These are phyloP conservation scores for Solanum medicagineum DNA, from an alignment of 257 asterid species.

Conservation along the genomic window DNA sequence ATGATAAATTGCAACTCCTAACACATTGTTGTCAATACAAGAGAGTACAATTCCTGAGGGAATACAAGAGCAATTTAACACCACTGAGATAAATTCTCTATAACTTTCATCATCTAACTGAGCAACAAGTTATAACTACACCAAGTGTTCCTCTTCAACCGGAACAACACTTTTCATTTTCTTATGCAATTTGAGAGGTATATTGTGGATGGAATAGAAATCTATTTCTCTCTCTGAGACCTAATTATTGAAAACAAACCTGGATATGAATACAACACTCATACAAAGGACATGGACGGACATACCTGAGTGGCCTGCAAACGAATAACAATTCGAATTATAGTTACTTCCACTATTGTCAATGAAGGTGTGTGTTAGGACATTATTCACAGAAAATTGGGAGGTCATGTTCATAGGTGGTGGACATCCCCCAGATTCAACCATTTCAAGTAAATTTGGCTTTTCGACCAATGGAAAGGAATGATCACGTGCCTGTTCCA, in stretches of 20 bases:
- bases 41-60: background rate
- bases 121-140: background rate
- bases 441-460: conserved; percentile 29
- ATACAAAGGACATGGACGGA: background rate
- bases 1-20: background rate
- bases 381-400: conserved; percentile 39
- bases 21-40: background rate
- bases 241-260: background rate
- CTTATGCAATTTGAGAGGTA: background rate
- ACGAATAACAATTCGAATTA: conserved; percentile 34
- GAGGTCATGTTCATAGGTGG: conserved; percentile 23
- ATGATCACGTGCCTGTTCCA: conserved; percentile 36
- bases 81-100: background rate
- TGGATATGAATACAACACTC: background rate
- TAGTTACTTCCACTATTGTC: conserved; percentile 14
- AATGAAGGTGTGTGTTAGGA: conserved; percentile 19
- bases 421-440: conserved; percentile 33
- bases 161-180: background rate
- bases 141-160: background rate
- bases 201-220: background rate
- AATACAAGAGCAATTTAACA: background rate
- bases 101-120: background rate
- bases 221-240: background rate
- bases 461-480: conserved; percentile 19
- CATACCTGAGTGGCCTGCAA: conserved; percentile 44